These are phyloP conservation scores for Claviceps lovelessii DNA, from an alignment of 2,329 filamentous ascomycete genomes.

Conservation along the genomic window DNA sequence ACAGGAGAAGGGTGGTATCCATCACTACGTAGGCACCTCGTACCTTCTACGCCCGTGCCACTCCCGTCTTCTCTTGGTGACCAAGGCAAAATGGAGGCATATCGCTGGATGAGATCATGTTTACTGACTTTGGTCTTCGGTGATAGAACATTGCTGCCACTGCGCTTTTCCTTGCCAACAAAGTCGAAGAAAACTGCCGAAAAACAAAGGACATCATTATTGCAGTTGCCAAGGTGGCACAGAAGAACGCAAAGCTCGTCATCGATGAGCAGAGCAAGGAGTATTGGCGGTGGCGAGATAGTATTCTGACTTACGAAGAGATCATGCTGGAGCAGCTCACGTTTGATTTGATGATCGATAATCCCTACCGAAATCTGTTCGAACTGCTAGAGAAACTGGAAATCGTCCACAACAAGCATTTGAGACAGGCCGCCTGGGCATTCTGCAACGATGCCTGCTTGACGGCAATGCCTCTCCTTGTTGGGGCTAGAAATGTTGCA, in stretches of 20 bases:
- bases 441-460: conserved; percentile 85
- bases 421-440: conserved; percentile 81
- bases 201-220: conserved; percentile 93
- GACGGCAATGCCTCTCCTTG: conserved; percentile 70
- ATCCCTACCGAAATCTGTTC: conserved; percentile 74
- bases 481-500: conserved; percentile 66
- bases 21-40: conserved; percentile 63
- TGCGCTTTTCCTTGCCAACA: conserved; percentile 84
- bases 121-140: not conserved
- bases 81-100: not conserved
- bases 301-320: conserved; percentile 84
- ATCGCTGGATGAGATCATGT: not conserved
- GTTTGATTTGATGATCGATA: conserved; percentile 83
- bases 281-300: conserved; percentile 96
- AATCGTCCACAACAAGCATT: conserved; percentile 62
- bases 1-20: conserved; percentile 59
- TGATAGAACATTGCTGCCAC: conserved; percentile 70
- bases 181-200: conserved; percentile 91
- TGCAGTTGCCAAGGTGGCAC: conserved; percentile 82
- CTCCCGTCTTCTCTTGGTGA: not conserved
- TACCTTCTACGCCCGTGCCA: not conserved
- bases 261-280: conserved; percentile 97
- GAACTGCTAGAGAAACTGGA: conserved; percentile 62
- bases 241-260: conserved; percentile 79
- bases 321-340: conserved; percentile 81